Evolutionary conservation across 768 basidiomycete species (phyloP), one percentile per base, ranked within the genome.

Genomic region (Mycena indigotica): DNA sequence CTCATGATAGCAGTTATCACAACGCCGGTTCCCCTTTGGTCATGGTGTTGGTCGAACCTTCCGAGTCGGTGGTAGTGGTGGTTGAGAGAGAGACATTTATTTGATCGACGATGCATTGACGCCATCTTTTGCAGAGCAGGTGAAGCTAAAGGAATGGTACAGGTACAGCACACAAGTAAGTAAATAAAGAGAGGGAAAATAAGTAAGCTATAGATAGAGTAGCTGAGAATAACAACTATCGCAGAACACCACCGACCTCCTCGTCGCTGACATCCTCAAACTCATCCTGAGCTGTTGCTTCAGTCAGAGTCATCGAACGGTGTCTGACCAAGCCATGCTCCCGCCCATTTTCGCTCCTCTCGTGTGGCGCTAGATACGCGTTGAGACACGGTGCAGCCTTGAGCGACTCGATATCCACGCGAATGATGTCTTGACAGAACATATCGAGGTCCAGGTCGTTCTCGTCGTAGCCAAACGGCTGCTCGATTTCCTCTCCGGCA

Each of bases 391-490:
- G 78, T n/a, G 80, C 77, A 8, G 65, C 62, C 64, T 80, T 81
- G 46, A 87, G 75, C 24, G 78, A 79, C 58, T 79, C 78, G 41
- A 87, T 77, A 63, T 87, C 85, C n/a, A 73, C 69, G 48, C 77
- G 78, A 46, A 88, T 74, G 60, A 88, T 79, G 23, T 79, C 77
- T 23, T 73, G 75, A 67, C 83, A 86, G 73, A 86, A 86, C 46
- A 85, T 69, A 68, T 87, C 86, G 21, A 88, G 76, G 62, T 88
- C 85, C 28, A 88, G 78, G 62, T 87, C 87, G 64, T 86, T 86
- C 82, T 85, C 84, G 58, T 87, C 85, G 63, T 86, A 87, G 4
- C 85, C 85, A 65, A 87, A 87, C 0, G 85, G 85, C 66, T 87
- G 85, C 67, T 86, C 85, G 45, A 86, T 86, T 65, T 86, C 86